Percentiles rank a stretch among this genome's conserved stretches.
Conservation (phyloP, 768 basidiomycete genomes). For the Rhodosporidiobolus sp. region DNA sequence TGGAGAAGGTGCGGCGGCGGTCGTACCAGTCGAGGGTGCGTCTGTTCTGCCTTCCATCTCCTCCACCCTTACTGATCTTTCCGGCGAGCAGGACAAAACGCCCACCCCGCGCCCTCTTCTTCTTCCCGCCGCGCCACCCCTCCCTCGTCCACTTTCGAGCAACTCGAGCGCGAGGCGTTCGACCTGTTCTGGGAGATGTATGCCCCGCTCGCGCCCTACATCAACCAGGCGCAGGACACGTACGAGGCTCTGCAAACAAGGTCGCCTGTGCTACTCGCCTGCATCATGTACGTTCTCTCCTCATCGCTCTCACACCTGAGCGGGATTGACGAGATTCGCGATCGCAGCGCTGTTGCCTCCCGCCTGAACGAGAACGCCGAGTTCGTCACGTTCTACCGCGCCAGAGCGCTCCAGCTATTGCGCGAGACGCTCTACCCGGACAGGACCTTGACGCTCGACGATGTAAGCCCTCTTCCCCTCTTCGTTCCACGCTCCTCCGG, state of each 20-base stretch:
- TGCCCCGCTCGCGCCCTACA: slow-evolving; percentile 35
- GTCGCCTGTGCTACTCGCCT: slow-evolving; percentile 27
- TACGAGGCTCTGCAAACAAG: slow-evolving; percentile 8
- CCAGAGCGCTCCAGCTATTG: slow-evolving; percentile 11
- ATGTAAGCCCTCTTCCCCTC: not conserved
- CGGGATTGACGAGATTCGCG: not conserved
- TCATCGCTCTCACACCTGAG: not conserved
- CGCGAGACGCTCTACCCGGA: slow-evolving; percentile 31
- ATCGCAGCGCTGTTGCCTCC: slow-evolving; percentile 23
- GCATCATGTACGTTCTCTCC: slow-evolving; percentile 15
- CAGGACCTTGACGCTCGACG: slow-evolving; percentile 19
- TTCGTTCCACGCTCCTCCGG: not conserved
- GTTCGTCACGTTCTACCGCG: slow-evolving; percentile 13
- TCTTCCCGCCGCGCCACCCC: too few relatives aligned
- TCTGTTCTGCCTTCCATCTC: not conserved
- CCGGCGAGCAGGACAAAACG: not conserved
- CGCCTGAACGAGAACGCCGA: slow-evolving; percentile 17
- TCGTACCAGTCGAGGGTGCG: not conserved
- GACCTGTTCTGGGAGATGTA: slow-evolving; percentile 37
- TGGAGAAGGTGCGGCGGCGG: not conserved
- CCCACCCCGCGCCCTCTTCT: not conserved
- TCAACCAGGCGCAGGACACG: slow-evolving; percentile 16
- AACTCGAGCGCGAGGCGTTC: slow-evolving; percentile 20
- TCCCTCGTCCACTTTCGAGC: not conserved
- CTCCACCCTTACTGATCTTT: not conserved